A percentile compares a stretch with the other conserved stretches of the same genome.
phyloP scores from a whole-genome alignment of 2,329 filamentous ascomycete genomes.

The Delphinella strobiligena region DNA sequence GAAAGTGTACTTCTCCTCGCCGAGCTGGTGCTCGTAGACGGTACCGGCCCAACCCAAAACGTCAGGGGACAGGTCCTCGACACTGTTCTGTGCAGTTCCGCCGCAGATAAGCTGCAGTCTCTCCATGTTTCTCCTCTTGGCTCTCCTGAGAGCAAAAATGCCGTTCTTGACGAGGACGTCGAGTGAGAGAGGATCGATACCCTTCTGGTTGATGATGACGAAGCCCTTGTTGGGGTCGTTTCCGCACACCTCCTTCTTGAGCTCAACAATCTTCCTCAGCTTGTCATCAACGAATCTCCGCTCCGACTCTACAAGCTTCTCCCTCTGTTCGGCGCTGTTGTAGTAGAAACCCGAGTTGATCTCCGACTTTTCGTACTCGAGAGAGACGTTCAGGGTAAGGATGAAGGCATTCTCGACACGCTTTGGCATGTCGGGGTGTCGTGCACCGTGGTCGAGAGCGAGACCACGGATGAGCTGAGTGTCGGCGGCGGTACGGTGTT shows the following conservation, averaged over 20 bases:
- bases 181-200: slow-evolving; percentile 89
- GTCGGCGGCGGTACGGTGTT: slow-evolving; percentile 90
- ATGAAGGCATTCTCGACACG: slow-evolving; percentile 91
- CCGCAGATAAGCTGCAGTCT: slow-evolving; percentile 89
- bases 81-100: slow-evolving; percentile 85
- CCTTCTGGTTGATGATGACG: slow-evolving; percentile 98
- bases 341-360: slow-evolving; percentile 99
- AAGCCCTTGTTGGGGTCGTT: slow-evolving; percentile 89
- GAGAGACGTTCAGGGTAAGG: slow-evolving; percentile 85
- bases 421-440: slow-evolving; percentile 98
- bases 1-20: slow-evolving; percentile 98
- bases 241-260: slow-evolving; percentile 96
- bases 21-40: slow-evolving; percentile 93
- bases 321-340: slow-evolving; percentile 88
- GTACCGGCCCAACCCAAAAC: slow-evolving; percentile 90
- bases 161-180: slow-evolving; percentile 97
- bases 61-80: slow-evolving; percentile 80
- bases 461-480: slow-evolving; percentile 91
- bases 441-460: slow-evolving; percentile 85
- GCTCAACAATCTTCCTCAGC: slow-evolving; percentile 89
- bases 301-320: slow-evolving; percentile 97
- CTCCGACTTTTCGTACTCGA: slow-evolving; percentile 98
- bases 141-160: slow-evolving; percentile 84
- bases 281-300: slow-evolving; percentile 92
- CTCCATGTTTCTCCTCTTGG: slow-evolving; percentile 99